A percentile compares a stretch with the other conserved stretches of the same genome.
phyloP scores from a whole-genome alignment of 208 protist species.

The Acanthamoeba triangularis region DNA sequence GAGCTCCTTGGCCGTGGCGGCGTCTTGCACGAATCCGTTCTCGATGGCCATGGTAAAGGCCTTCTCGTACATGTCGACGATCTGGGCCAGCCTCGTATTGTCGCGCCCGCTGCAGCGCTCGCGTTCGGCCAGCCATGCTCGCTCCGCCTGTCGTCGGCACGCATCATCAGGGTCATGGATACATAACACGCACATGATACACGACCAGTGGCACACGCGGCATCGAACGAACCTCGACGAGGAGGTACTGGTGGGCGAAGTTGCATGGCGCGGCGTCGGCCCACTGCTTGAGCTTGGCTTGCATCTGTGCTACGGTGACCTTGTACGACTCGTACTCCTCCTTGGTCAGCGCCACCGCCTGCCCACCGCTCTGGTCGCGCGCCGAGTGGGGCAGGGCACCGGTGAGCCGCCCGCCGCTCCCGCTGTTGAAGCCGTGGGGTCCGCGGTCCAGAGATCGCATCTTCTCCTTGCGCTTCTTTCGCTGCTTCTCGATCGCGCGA shows the following conservation, averaged over 20 bases:
- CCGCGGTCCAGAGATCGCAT: neutral
- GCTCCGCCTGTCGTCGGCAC: neutral
- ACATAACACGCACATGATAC: neutral
- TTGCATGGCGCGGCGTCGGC: constrained; percentile 11
- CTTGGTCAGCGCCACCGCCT: neutral
- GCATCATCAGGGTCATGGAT: neutral
- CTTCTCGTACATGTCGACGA: neutral
- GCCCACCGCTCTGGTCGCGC: neutral
- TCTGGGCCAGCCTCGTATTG: neutral
- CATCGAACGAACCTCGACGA: constrained; percentile 15
- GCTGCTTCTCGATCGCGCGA: constrained; percentile 19
- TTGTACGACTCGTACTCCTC: constrained; percentile 16
- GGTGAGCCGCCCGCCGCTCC: neutral
- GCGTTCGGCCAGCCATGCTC: constrained; percentile 5
- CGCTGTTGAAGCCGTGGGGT: neutral
- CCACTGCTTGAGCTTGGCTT: constrained; percentile 59
- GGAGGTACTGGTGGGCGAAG: constrained; percentile 39
- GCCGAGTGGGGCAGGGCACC: neutral
- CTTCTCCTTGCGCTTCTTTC: constrained; percentile 1
- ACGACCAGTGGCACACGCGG: neutral
- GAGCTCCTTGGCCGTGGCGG: constrained; percentile 66
- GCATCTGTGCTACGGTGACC: neutral
- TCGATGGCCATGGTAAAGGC: constrained; percentile 57
- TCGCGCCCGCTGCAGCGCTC: neutral
- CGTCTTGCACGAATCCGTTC: constrained; percentile 61